Evolutionary conservation across 306 rosid genomes (phyloP).

Genomic region (Abrus precatorius): DNA sequence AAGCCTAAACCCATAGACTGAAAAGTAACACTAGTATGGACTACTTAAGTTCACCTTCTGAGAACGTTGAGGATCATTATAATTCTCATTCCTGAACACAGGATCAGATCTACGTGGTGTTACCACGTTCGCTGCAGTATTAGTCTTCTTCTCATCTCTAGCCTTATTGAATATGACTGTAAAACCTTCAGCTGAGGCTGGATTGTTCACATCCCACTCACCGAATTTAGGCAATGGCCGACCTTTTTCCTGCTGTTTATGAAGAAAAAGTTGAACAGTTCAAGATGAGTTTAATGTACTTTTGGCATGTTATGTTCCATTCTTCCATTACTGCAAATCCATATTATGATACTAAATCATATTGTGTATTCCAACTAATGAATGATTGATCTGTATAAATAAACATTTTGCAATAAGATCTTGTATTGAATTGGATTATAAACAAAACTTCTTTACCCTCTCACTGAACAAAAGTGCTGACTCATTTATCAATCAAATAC

Average conservation of each 20-base stretch:
- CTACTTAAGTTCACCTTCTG: constrained; percentile 54
- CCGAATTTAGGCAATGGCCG: constrained; percentile 86
- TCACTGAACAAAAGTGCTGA: not conserved
- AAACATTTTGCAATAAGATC: not conserved
- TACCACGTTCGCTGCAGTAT: constrained; percentile 29
- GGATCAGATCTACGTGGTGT: constrained; percentile 56
- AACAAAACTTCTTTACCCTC: not conserved
- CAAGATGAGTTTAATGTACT: not conserved
- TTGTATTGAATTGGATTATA: constrained; percentile 12
- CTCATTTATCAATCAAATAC: constrained; percentile 5
- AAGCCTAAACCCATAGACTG: constrained; percentile 4
- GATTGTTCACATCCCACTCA: constrained; percentile 91
- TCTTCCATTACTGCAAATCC: constrained; percentile 14
- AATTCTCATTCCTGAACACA: constrained; percentile 36
- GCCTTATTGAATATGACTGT: constrained; percentile 90
- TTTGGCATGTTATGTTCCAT: not conserved
- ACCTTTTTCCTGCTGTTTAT: constrained; percentile 66
- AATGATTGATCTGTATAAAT: not conserved
- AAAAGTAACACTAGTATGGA: not conserved
- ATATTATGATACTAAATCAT: not conserved
- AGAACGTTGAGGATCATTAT: constrained; percentile 44
- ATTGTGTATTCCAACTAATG: not conserved
- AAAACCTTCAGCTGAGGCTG: constrained; percentile 90
- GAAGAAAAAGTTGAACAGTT: not conserved
- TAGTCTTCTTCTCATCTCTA: constrained; percentile 86